Evolutionary conservation across 306 rosid species (phyloP).

Genomic region (Trifolium dubium): DNA sequence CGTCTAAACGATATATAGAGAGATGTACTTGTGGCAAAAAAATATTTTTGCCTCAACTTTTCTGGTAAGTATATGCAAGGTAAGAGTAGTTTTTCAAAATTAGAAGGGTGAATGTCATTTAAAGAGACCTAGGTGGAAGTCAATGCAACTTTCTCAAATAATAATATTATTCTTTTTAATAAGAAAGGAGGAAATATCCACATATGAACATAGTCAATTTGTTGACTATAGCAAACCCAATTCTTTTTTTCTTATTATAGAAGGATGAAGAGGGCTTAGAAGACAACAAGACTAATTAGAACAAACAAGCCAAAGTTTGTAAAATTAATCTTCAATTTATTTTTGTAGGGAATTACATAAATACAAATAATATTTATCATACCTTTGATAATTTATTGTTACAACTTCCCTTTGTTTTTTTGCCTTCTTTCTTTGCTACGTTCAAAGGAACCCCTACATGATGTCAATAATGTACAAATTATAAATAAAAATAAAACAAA

Average conservation of each 20-base stretch:
- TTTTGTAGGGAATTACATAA: background rate
- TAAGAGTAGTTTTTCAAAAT: too few species aligned
- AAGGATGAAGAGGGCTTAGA: background rate
- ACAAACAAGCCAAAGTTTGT: background rate
- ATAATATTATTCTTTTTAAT: too few species aligned
- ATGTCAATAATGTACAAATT: slow-evolving; percentile 24
- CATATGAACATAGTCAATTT: too few species aligned
- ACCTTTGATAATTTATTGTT: slow-evolving; percentile 34
- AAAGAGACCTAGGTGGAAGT: too few species aligned
- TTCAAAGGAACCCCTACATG: slow-evolving; percentile 49
- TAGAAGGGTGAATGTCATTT: too few species aligned
- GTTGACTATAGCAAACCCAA: background rate
- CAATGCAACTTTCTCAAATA: too few species aligned
- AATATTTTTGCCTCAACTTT: too few species aligned
- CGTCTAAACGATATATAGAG: too few species aligned
- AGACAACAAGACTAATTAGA: background rate
- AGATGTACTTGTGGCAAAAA: too few species aligned
- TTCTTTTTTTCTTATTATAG: background rate
- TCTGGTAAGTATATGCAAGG: too few species aligned
- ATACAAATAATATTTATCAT: background rate
- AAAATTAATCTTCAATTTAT: background rate
- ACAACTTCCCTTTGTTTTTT: slow-evolving; percentile 26
- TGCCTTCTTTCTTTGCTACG: slow-evolving; percentile 21
- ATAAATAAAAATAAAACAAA: slow-evolving; percentile 1
- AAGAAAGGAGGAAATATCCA: too few species aligned